phyloP scores from a whole-genome alignment of 192 early-diverging fungal species.

The Gorgonomyces haynaldii region DNA sequence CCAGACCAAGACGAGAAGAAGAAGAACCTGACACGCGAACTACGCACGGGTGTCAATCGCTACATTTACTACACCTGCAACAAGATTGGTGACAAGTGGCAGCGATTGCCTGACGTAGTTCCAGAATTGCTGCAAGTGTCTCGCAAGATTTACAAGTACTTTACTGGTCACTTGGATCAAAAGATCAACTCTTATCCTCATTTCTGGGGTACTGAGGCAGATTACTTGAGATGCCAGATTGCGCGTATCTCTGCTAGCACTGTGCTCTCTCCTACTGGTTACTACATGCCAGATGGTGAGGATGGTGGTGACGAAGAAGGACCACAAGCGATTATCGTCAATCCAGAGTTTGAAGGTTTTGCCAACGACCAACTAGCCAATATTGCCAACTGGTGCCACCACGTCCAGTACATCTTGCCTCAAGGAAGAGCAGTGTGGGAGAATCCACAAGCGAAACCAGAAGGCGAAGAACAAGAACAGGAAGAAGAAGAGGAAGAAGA shows the following conservation, averaged over 20 bases:
- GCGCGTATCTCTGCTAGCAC: slow-evolving; percentile 44
- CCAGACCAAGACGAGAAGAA: slow-evolving; percentile 16
- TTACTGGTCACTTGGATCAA: slow-evolving; percentile 37
- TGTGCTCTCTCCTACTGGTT: slow-evolving; percentile 42
- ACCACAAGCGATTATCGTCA: slow-evolving; percentile 37
- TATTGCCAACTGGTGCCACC: slow-evolving; percentile 48
- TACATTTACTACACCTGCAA: slow-evolving; percentile 50
- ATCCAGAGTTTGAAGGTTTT: slow-evolving; percentile 42
- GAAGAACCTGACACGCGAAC: slow-evolving; percentile 27
- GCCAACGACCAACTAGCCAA: slow-evolving; percentile 34
- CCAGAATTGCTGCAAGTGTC: slow-evolving; percentile 44
- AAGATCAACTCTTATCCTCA: slow-evolving; percentile 43
- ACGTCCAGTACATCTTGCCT: slow-evolving; percentile 49
- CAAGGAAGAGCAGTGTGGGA: slow-evolving; percentile 47
- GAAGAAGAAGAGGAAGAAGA: slow-evolving; percentile 21
- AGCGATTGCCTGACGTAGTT: slow-evolving; percentile 40
- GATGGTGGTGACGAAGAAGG: slow-evolving; percentile 42
- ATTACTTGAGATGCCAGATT: slow-evolving; percentile 52
- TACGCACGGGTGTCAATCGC: slow-evolving; percentile 37
- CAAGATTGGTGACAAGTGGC: slow-evolving; percentile 41
- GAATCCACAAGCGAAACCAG: slow-evolving; percentile 22
- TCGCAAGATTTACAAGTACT: slow-evolving; percentile 39
- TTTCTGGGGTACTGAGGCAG: slow-evolving; percentile 43
- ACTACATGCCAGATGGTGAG: slow-evolving; percentile 51
- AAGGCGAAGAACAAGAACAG: slow-evolving; percentile 18